Percentiles rank a stretch among this genome's conserved stretches.
These are phyloP conservation scores for Jimgerdemannia flammicorona DNA, from an alignment of 192 early-diverging fungal genomes.

Conservation along the genomic window DNA sequence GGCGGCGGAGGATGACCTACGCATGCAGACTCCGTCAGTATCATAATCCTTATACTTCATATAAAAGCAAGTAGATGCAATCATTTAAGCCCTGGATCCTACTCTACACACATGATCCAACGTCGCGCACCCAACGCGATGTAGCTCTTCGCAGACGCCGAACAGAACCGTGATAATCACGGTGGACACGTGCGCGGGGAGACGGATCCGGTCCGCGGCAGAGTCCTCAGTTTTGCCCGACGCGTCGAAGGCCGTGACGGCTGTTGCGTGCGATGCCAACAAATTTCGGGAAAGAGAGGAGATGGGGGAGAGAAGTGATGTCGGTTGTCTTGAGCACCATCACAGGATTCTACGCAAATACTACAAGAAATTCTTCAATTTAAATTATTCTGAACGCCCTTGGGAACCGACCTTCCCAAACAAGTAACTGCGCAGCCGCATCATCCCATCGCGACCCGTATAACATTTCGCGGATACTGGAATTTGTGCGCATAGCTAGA, in stretches of 20 bases:
- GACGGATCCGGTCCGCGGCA: slow-evolving; percentile 13
- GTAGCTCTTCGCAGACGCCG: slow-evolving; percentile 38
- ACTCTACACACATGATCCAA: slow-evolving; percentile 41
- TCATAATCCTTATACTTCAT: neutral
- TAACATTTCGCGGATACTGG: neutral
- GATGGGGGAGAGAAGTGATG: neutral
- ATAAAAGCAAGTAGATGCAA: neutral
- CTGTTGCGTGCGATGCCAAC: slow-evolving; percentile 3
- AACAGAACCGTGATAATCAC: slow-evolving; percentile 40
- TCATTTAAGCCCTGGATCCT: neutral
- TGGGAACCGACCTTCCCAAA: slow-evolving; percentile 11
- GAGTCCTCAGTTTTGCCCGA: neutral
- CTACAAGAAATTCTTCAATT: no score
- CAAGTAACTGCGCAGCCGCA: neutral
- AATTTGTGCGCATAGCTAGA: neutral
- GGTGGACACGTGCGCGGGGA: slow-evolving; percentile 41
- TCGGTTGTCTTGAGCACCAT: neutral
- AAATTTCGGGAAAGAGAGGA: neutral
- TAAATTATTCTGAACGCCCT: neutral
- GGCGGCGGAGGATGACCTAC: neutral
- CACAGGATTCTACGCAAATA: no score
- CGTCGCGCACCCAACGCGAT: slow-evolving; percentile 34
- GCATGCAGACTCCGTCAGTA: neutral
- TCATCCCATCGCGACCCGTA: neutral
- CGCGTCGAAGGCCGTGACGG: neutral